A percentile compares a stretch with the other conserved stretches of the same genome.
Evolutionary conservation across 805 yeast genomes (phyloP).

Genomic region (Teunomyces panamensis): DNA sequence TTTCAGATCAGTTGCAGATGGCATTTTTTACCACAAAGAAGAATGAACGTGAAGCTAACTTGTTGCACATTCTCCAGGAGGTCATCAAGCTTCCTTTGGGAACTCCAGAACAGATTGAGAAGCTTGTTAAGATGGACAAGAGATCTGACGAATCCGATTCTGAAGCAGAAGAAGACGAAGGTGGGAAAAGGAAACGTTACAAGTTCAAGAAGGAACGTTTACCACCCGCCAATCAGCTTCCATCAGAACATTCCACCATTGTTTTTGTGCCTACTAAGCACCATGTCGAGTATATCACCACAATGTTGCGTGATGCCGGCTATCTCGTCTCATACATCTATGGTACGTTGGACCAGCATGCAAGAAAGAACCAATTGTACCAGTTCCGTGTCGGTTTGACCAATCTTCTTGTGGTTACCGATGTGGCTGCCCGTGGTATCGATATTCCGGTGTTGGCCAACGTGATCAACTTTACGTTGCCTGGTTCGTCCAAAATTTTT

Average conservation of each 20-base stretch:
- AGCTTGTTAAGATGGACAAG: constrained; percentile 47
- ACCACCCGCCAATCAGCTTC: constrained; percentile 80
- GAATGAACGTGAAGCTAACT: constrained; percentile 85
- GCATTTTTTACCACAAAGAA: constrained; percentile 77
- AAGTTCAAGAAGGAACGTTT: constrained; percentile 52
- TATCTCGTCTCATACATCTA: constrained; percentile 87
- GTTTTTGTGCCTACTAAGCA: constrained; percentile 96
- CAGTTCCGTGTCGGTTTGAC: constrained; percentile 84
- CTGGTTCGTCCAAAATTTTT: constrained; percentile 89
- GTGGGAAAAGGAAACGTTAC: constrained; percentile 30
- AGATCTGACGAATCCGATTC: constrained; percentile 53
- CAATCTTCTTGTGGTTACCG: constrained; percentile 89
- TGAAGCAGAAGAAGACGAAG: constrained; percentile 43
- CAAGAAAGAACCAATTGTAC: constrained; percentile 83
- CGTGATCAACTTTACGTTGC: constrained; percentile 87
- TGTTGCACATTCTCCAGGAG: constrained; percentile 73
- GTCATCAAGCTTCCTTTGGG: constrained; percentile 83
- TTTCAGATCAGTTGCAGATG: constrained; percentile 89
- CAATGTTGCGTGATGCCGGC: constrained; percentile 70
- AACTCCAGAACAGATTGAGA: constrained; percentile 60
- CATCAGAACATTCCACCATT: constrained; percentile 83
- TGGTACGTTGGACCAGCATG: constrained; percentile 93
- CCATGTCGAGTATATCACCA: constrained; percentile 89
- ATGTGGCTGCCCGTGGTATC: constrained; percentile 98
- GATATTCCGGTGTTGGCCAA: constrained; percentile 96